A percentile compares a stretch with the other conserved stretches of the same genome.
These are phyloP conservation scores for Claviceps capensis DNA, from an alignment of 2,329 filamentous ascomycete species.

Conservation along the genomic window DNA sequence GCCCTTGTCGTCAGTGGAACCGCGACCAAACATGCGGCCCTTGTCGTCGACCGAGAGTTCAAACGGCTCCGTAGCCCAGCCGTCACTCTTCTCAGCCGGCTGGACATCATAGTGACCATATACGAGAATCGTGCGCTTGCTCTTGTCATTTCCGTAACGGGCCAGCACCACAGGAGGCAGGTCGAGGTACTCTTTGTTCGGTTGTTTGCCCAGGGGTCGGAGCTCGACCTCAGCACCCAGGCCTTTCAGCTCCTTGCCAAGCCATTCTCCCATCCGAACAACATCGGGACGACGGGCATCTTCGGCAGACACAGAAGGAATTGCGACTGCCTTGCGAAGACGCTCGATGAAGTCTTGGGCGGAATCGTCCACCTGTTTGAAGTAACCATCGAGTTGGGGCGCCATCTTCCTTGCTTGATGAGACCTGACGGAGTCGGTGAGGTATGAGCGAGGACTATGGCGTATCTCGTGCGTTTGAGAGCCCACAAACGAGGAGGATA, in stretches of 20 bases:
- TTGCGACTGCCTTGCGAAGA: conserved; percentile 82
- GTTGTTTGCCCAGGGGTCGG: conserved; percentile 80
- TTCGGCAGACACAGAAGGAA: conserved; percentile 89
- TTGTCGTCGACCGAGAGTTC: conserved; percentile 76
- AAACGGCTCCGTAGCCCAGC: conserved; percentile 93
- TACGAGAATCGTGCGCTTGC: conserved; percentile 87
- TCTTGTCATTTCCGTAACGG: conserved; percentile 82
- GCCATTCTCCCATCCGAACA: conserved; percentile 88
- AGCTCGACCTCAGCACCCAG: conserved; percentile 83
- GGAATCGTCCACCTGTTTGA: conserved; percentile 77
- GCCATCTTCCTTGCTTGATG: conserved; percentile 69
- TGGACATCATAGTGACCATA: conserved; percentile 99
- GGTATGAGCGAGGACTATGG: conserved; percentile 27
- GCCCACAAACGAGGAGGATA: conserved; percentile 8
- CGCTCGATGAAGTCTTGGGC: conserved; percentile 77
- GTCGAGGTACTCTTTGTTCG: conserved; percentile 76
- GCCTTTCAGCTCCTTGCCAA: conserved; percentile 66
- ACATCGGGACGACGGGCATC: conserved; percentile 83
- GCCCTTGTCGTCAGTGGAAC: conserved; percentile 94
- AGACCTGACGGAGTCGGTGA: conserved; percentile 36
- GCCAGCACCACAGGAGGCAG: conserved; percentile 87
- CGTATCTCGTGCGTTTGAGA: conserved; percentile 3
- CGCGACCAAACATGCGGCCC: conserved; percentile 90
- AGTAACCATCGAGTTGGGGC: conserved; percentile 80
- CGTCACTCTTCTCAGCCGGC: conserved; percentile 82